Conservation (phyloP, 805 yeast species). For the Komagataella pastoris region DNA sequence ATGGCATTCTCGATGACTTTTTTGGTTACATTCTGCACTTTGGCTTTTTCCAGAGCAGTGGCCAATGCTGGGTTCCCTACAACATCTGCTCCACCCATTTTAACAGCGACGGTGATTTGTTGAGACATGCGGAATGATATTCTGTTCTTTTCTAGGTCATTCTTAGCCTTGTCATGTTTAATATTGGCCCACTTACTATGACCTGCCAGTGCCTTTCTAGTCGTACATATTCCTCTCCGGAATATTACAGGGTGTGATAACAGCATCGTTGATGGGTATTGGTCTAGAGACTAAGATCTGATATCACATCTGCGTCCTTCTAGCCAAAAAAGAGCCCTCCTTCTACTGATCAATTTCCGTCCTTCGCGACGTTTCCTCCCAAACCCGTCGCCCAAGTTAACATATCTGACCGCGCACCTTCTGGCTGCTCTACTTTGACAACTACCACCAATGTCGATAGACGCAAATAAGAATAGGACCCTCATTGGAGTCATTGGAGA, state of each 20-base stretch:
- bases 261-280: neutral
- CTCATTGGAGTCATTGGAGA: conserved; percentile 93
- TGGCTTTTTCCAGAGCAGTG: conserved; percentile 69
- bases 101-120: conserved; percentile 64
- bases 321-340: neutral
- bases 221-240: neutral
- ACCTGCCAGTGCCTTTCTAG: conserved; percentile 37
- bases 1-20: conserved; percentile 81
- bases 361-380: conserved; percentile 7
- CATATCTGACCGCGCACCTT: neutral
- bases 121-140: conserved; percentile 60
- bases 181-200: conserved; percentile 95
- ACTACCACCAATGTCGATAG: conserved; percentile 3
- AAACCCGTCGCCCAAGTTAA: neutral
- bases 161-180: conserved; percentile 86
- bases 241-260: neutral
- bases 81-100: conserved; percentile 59
- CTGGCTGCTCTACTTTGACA: neutral
- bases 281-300: neutral
- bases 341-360: neutral
- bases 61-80: conserved; percentile 44
- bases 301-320: neutral
- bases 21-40: conserved; percentile 63
- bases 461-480: conserved; percentile 50
- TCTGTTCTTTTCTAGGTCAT: conserved; percentile 68